Evolutionary conservation across 2,329 filamentous ascomycete genomes (phyloP), one percentile per base, ranked within the genome.

Genomic region (Trichoderma sp.): DNA sequence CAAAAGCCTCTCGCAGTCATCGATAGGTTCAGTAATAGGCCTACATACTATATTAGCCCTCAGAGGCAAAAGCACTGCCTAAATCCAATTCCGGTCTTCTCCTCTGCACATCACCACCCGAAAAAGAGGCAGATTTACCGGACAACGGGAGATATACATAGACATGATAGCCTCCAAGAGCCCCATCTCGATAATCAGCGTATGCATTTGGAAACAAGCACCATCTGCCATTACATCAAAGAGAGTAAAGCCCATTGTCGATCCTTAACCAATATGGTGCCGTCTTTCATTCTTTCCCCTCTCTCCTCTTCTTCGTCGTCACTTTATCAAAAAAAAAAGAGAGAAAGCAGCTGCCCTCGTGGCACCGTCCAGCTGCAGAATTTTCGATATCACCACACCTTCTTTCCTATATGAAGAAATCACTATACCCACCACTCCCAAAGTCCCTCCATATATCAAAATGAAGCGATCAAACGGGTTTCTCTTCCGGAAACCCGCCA

Each of bases 321-420:
- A 37, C 24, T 49, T 55, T 18, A 49, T 28, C 18, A 8, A 28
- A 51, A 7, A 46, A 39, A 46, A 39, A 16, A 16, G 16, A 39
- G 2, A 16, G 5, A 39, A 18, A 39, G 37, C 37, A 43, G 18
- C 11, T 21, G 30, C 37, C 61, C 26, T 39, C 52, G 34, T 66
- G 54, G 52, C 63, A 49, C 63, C 28, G 26, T 66, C 34, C 37
- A 32, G 26, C 14, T 28, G n/a, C 51, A 13, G 21, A 8, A 49
- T 34, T 8, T 58, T 58, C 61, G 37, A 66, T 59, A 66, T 66
- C 52, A 66, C 54, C 63, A 66, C 63, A 66, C 63, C 63, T 66
- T 34, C 26, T 34, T 39, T 34, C 14, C n/a, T 18, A 58, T 11
- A 37, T 8, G 37, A 14, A 54, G 3, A 26, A 18, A 39, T 39